A percentile compares a stretch with the other conserved stretches of the same genome.
Conservation (phyloP, 805 yeast species). For the Yarrowia sp. region DNA sequence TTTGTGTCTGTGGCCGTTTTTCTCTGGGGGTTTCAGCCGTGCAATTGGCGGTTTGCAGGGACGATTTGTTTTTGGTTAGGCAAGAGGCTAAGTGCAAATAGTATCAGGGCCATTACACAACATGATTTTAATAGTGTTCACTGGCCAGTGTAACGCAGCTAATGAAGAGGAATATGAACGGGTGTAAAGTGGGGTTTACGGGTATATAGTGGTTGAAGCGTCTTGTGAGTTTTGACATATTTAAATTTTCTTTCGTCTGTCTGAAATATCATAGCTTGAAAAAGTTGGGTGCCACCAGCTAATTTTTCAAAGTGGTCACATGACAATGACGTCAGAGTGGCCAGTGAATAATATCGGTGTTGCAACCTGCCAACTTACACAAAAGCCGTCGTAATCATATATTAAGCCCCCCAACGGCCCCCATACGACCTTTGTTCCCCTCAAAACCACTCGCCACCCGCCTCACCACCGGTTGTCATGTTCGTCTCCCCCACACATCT, state of each 20-base stretch:
- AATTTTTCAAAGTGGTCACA: neutral
- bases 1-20: neutral
- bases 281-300: neutral
- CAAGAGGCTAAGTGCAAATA: constrained; percentile 15
- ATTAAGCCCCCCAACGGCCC: too few species aligned
- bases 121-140: neutral
- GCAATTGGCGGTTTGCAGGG: neutral
- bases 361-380: neutral
- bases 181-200: too few species aligned
- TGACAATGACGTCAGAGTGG: constrained; percentile 16
- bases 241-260: neutral
- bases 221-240: neutral
- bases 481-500: constrained; percentile 15
- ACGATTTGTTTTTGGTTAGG: neutral
- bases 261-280: neutral
- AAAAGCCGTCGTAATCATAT: neutral
- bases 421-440: too few species aligned
- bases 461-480: too few species aligned
- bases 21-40: neutral
- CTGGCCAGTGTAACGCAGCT: neutral
- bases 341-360: neutral
- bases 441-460: too few species aligned
- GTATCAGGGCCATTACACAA: neutral
- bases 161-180: too few species aligned
- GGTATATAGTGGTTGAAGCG: neutral